Percentiles rank a stretch among this genome's conserved stretches.
Evolutionary conservation across 164 flowering plant species (phyloP).

Genomic region (Vitis cinerea): DNA sequence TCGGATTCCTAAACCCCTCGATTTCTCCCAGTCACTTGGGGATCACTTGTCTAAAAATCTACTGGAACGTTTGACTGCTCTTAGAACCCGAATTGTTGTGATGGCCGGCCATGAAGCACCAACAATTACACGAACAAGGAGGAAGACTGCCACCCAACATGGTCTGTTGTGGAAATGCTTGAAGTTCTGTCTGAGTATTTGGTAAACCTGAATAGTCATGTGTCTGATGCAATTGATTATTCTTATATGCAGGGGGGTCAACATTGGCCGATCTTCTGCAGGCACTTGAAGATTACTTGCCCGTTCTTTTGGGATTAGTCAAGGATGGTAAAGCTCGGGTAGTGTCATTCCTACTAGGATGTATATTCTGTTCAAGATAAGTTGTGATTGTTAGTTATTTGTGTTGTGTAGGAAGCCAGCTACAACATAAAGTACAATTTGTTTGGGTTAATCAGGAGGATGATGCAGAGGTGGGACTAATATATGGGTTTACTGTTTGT

Average conservation of each 20-base stretch:
- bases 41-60: constrained; percentile 52
- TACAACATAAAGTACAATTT: constrained; percentile 78
- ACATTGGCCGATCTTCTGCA: constrained; percentile 78
- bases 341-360: neutral
- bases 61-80: constrained; percentile 65
- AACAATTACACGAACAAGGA: constrained; percentile 54
- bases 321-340: constrained; percentile 56
- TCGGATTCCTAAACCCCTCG: constrained; percentile 73
- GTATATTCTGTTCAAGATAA: neutral
- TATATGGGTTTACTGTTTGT: neutral
- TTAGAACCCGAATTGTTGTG: constrained; percentile 73
- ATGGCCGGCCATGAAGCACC: constrained; percentile 81
- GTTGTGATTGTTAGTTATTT: constrained; percentile 12
- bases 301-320: constrained; percentile 74
- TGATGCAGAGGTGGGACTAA: constrained; percentile 50
- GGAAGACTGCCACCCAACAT: constrained; percentile 77
- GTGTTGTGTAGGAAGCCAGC: constrained; percentile 58
- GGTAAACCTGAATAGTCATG: neutral
- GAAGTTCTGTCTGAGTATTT: neutral
- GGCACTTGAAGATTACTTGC: constrained; percentile 80
- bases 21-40: constrained; percentile 58
- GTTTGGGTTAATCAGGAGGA: constrained; percentile 96
- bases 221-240: neutral
- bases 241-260: constrained; percentile 60
- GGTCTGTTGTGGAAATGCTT: constrained; percentile 37